A percentile compares a stretch with the other conserved stretches of the same genome.
phyloP scores from a whole-genome alignment of 2,329 filamentous ascomycete genomes.

The Mycocentrospora acerina region DNA sequence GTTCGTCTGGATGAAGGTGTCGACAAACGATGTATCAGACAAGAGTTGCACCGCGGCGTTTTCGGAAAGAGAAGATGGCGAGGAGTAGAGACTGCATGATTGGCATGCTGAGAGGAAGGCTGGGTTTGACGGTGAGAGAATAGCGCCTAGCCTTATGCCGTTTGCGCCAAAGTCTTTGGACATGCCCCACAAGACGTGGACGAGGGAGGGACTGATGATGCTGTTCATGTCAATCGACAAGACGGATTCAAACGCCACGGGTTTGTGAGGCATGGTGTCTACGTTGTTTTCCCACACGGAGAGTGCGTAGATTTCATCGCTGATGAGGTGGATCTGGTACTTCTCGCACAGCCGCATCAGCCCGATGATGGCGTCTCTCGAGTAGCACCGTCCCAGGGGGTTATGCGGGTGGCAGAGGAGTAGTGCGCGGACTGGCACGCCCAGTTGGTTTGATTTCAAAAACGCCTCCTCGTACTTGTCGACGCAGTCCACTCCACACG shows the following conservation, averaged over 20 bases:
- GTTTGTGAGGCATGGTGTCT: slow-evolving; percentile 34
- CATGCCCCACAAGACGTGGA: slow-evolving; percentile 54
- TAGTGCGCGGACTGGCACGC: slow-evolving; percentile 49
- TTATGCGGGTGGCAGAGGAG: slow-evolving; percentile 57
- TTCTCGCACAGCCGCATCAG: slow-evolving; percentile 54
- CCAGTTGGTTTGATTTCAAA: slow-evolving; percentile 39
- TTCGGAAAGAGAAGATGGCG: slow-evolving; percentile 10
- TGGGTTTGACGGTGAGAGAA: slow-evolving; percentile 32
- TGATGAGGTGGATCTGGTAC: slow-evolving; percentile 56
- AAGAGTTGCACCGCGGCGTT: slow-evolving; percentile 2
- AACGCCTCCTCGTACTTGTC: slow-evolving; percentile 49
- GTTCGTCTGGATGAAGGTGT: slow-evolving; percentile 49
- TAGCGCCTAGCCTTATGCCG: slow-evolving; percentile 36
- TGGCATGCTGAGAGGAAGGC: slow-evolving; percentile 22
- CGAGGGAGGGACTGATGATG: slow-evolving; percentile 51
- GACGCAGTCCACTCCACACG: slow-evolving; percentile 46
- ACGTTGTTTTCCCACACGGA: slow-evolving; percentile 47
- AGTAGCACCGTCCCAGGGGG: slow-evolving; percentile 50
- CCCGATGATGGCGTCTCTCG: slow-evolving; percentile 39
- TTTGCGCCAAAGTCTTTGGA: slow-evolving; percentile 56
- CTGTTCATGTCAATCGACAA: slow-evolving; percentile 23
- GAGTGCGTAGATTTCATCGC: slow-evolving; percentile 61
- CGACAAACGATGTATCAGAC: slow-evolving; percentile 1
- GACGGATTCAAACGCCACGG: slow-evolving; percentile 16
- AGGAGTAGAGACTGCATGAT: slow-evolving; percentile 9